Evolutionary conservation across 2,329 filamentous ascomycete genomes (phyloP).

Genomic region (Byssochlamys sp.): DNA sequence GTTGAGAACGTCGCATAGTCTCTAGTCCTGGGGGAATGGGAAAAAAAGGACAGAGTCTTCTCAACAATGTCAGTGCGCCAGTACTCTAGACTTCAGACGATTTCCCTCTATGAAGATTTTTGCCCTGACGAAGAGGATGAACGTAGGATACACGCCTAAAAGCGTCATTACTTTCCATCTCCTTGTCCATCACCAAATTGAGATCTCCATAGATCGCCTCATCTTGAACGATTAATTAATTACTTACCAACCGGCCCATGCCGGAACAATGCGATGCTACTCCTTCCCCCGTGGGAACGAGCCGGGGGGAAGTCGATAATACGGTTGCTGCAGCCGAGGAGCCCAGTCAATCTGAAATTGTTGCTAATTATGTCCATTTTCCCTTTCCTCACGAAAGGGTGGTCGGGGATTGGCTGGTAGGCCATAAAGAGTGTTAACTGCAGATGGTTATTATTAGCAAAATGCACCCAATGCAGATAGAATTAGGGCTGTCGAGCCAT

Average conservation of each 20-base stretch:
- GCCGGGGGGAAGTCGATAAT: neutral
- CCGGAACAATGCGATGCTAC: neutral
- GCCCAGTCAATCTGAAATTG: neutral
- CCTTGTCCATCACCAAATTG: neutral
- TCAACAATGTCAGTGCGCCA: no score
- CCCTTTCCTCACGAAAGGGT: neutral
- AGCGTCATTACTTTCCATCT: neutral
- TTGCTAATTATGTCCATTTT: conserved; percentile 6
- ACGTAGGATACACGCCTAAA: neutral
- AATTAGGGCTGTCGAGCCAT: neutral
- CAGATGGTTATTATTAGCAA: conserved; percentile 2
- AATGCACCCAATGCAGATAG: neutral
- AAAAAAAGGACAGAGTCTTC: no score
- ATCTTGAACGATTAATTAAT: neutral
- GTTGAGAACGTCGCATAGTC: no score
- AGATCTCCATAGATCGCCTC: neutral
- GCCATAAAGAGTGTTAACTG: neutral
- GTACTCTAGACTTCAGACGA: no score
- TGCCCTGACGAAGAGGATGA: neutral
- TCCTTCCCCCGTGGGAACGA: neutral
- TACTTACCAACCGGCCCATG: neutral
- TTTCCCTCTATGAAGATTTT: no score
- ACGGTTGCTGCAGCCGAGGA: neutral
- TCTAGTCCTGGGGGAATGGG: no score
- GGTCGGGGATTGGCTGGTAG: neutral